Base-by-base conservation (phyloP, 805 yeast species). In the Starmerella sirachaensis region DNA sequence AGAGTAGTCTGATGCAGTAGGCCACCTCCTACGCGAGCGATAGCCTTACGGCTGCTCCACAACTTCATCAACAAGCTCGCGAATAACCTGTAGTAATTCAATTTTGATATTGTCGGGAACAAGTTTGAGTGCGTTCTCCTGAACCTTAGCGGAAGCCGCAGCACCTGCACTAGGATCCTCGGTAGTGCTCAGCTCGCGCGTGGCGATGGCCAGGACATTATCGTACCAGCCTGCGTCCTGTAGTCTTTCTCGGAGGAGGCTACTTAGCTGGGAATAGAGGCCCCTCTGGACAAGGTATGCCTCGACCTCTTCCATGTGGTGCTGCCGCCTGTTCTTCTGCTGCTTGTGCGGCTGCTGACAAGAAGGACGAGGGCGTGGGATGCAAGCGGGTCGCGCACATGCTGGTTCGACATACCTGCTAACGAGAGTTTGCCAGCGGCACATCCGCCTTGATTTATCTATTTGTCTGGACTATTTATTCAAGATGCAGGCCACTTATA, bases 161-260 rank as follows among this genome's bases (percentile, higher is more conserved):
- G 41, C 16, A 11, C 24, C 30, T 5, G 76, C 76, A 46, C 65
- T 75, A 10, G 71, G 64, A 9, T 58, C 55, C 26, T 62, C 65
- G 18, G 63, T 62, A n/a, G 56, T 49, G 20, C 61, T 55, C n/a
- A 66, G 61, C 38, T 64, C 61, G 22, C 57, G 63, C 48, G 47
- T 34, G 1, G 93, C 79, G 29, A 78, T 48, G 27, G 67, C 69
- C 31, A 72, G 66, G 19, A 86, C 75, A 38, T 76, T 68, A 49
- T 83, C 93, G 43, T 72, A 74, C 96, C 96, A 86, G 5, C 95
- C 95, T 1, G 78, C 68, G 52, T 80, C 79, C 36, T 74, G 68
- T 9, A 86, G 66, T 51, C 71, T 72, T 38, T 76, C 66, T 48
- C 74, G 73, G 41, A 86, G 60, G 33, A 68, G 64, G 35, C 70